phyloP scores from a whole-genome alignment of 1,284 basidiomycete species.

The Earliella scabrosa region DNA sequence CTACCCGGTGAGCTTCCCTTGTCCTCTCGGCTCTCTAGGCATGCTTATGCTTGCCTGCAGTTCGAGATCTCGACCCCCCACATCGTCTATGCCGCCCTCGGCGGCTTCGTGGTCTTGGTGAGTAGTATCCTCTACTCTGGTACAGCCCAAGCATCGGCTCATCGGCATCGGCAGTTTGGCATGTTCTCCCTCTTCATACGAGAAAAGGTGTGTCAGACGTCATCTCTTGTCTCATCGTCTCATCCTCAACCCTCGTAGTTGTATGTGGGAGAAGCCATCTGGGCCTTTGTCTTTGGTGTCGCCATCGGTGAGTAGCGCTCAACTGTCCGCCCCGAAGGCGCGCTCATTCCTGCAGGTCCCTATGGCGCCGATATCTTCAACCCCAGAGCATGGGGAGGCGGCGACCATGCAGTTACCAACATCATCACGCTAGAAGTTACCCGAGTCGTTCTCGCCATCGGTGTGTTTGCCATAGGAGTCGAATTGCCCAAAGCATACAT shows the following conservation, averaged over 20 bases:
- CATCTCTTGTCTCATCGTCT: not conserved
- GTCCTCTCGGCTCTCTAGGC: not conserved
- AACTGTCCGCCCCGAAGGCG: not conserved
- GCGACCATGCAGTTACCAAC: conserved; percentile 57
- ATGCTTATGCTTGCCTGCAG: conserved; percentile 40
- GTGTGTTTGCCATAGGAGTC: conserved; percentile 98
- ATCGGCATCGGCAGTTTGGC: conserved; percentile 67
- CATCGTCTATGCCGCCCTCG: conserved; percentile 82
- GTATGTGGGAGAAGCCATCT: conserved; percentile 96
- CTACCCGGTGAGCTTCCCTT: conserved; percentile 25
- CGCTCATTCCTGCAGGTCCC: conserved; percentile 58
- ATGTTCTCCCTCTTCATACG: conserved; percentile 95
- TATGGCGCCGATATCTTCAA: conserved; percentile 88
- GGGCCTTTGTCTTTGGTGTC: conserved; percentile 94
- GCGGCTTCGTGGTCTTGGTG: conserved; percentile 86
- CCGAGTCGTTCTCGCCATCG: conserved; percentile 94
- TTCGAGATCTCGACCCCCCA: conserved; percentile 74
- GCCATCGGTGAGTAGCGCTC: conserved; percentile 67
- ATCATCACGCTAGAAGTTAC: conserved; percentile 89
- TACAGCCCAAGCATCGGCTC: conserved; percentile 38
- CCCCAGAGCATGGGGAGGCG: conserved; percentile 81
- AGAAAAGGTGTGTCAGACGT: conserved; percentile 65
- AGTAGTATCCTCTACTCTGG: conserved; percentile 51
- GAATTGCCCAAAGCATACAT: conserved; percentile 95
- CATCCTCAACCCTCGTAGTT: conserved; percentile 48